Conservation (phyloP, 176 grass and related monocot species). For the Eremochloa ophiuroides region DNA sequence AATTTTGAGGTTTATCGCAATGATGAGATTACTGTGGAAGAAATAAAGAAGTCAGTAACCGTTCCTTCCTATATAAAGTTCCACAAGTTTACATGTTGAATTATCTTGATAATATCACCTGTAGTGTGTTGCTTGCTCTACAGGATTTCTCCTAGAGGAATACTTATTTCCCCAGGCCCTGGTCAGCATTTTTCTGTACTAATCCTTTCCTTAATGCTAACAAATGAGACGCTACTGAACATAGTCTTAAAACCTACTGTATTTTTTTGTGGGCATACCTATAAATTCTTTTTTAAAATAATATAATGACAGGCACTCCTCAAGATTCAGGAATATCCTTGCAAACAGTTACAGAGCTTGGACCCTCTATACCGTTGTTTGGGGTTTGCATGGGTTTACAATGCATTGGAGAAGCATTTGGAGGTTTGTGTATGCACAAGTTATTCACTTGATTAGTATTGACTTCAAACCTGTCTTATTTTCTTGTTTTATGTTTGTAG, state of each 20-base stretch:
- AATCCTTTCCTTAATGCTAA: neutral
- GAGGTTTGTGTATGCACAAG: constrained; percentile 43
- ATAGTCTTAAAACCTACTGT: neutral
- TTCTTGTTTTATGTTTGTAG: constrained; percentile 13
- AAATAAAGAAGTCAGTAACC: constrained; percentile 51
- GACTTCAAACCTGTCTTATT: neutral
- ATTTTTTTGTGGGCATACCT: neutral
- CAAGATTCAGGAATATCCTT: constrained; percentile 88
- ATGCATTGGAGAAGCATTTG: constrained; percentile 84
- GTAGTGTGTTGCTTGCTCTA: constrained; percentile 23
- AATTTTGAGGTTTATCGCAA: constrained; percentile 79
- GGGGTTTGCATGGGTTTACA: constrained; percentile 93
- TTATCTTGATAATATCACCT: constrained; percentile 13
- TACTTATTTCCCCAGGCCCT: constrained; percentile 78
- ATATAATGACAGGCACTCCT: constrained; percentile 50
- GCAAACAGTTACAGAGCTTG: constrained; percentile 68
- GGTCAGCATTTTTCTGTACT: constrained; percentile 36
- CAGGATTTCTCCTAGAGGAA: constrained; percentile 73
- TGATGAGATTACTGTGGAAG: constrained; percentile 65
- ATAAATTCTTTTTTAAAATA: constrained; percentile 34
- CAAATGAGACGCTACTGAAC: neutral
- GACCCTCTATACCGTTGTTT: constrained; percentile 68
- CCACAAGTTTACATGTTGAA: neutral
- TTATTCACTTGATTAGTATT: neutral
- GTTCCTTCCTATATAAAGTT: neutral